phyloP scores from a whole-genome alignment of 1,284 basidiomycete species.

The Inonotus obliquus region DNA sequence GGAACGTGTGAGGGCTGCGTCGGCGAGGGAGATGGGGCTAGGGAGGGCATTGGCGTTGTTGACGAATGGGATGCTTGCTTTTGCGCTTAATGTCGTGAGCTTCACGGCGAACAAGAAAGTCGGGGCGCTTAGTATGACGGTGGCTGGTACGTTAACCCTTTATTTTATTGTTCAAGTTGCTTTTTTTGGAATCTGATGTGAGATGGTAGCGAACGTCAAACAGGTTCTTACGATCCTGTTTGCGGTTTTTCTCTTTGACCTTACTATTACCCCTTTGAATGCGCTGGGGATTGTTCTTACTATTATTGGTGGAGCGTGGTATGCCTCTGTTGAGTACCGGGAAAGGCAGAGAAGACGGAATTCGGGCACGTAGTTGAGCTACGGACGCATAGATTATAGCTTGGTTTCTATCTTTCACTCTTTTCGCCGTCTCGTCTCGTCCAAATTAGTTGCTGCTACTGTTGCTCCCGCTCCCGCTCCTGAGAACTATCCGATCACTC shows the following conservation, averaged over 20 bases:
- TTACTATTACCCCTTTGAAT: constrained; percentile 76
- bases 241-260: constrained; percentile 78
- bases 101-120: constrained; percentile 90
- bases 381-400: background rate
- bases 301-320: constrained; percentile 79
- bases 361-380: background rate
- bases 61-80: constrained; percentile 82
- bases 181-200: too few relatives aligned
- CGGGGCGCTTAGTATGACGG: constrained; percentile 83
- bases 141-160: constrained; percentile 77
- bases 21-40: constrained; percentile 45
- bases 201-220: constrained; percentile 91
- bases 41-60: constrained; percentile 52
- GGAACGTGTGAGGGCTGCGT: constrained; percentile 51
- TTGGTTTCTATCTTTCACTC: background rate
- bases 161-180: too few relatives aligned
- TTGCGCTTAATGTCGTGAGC: constrained; percentile 86
- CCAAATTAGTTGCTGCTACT: too few relatives aligned
- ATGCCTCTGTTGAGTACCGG: constrained; percentile 67
- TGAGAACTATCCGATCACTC: background rate
- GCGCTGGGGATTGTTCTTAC: constrained; percentile 79
- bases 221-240: constrained; percentile 90
- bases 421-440: background rate
- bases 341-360: constrained; percentile 40
- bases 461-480: background rate